A percentile compares a stretch with the other conserved stretches of the same genome.
phyloP scores from a whole-genome alignment of 331 rosid genomes.

The Arachis monticola region DNA sequence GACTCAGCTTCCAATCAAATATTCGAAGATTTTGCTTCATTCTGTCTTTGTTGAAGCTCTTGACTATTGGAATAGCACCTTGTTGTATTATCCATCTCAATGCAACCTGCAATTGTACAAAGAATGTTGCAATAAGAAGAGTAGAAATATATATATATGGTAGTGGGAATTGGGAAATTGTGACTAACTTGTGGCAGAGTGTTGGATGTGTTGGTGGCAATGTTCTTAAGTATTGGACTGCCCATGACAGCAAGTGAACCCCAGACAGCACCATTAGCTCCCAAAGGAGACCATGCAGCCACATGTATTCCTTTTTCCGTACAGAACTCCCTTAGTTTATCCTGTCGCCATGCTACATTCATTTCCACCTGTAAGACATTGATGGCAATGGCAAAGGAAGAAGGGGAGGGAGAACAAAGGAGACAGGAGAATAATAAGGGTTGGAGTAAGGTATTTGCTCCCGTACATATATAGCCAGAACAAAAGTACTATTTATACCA shows the following conservation, averaged over 20 bases:
- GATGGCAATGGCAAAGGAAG: neutral
- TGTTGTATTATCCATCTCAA: slow-evolving; percentile 42
- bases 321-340: slow-evolving; percentile 13
- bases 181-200: slow-evolving; percentile 40
- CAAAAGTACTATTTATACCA: too few species aligned
- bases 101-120: slow-evolving; percentile 42
- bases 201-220: slow-evolving; percentile 28
- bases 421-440: too few species aligned
- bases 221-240: slow-evolving; percentile 41
- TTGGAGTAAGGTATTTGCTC: too few species aligned
- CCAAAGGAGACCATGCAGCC: slow-evolving; percentile 55
- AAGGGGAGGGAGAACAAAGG: too few species aligned
- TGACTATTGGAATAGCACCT: slow-evolving; percentile 28
- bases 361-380: slow-evolving; percentile 49
- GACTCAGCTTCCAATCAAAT: slow-evolving; percentile 46
- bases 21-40: slow-evolving; percentile 26
- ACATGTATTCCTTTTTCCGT: slow-evolving; percentile 48
- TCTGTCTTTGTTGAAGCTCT: too few species aligned
- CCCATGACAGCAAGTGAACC: slow-evolving; percentile 51
- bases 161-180: too few species aligned
- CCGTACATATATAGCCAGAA: too few species aligned
- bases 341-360: slow-evolving; percentile 54
- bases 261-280: slow-evolving; percentile 50
- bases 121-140: too few species aligned
- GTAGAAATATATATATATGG: too few species aligned